phyloP scores from a whole-genome alignment of 2,329 filamentous ascomycete species.

The Nigrospora osmanthi region DNA sequence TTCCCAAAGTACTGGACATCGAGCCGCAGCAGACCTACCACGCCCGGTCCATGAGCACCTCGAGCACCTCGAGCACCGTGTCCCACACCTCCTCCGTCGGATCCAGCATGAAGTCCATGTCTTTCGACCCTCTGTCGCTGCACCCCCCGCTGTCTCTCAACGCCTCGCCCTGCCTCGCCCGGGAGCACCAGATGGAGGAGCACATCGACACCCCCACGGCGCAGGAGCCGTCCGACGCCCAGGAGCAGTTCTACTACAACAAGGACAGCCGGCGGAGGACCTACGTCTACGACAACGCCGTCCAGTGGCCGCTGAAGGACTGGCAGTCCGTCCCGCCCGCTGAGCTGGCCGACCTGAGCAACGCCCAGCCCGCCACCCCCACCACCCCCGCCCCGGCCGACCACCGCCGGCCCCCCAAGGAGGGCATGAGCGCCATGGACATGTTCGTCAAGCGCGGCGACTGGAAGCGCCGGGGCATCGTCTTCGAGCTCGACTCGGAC shows the following conservation, averaged over 20 bases:
- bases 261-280: conserved; percentile 10
- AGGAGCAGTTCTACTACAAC: conserved; percentile 10
- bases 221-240: neutral
- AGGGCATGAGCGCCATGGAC: conserved; percentile 17
- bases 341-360: conserved; percentile 5
- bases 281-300: conserved; percentile 19
- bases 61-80: conserved; percentile 18
- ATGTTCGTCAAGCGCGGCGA: conserved; percentile 21
- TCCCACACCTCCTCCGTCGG: conserved; percentile 15
- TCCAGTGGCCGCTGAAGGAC: conserved; percentile 24
- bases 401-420: conserved; percentile 15
- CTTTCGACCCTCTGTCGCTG: conserved; percentile 20
- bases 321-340: conserved; percentile 20
- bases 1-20: neutral
- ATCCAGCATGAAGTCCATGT: conserved; percentile 7
- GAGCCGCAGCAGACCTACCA: conserved; percentile 10
- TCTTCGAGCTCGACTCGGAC: conserved; percentile 18
- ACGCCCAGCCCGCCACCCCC: conserved; percentile 7
- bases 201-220: conserved; percentile 9
- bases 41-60: conserved; percentile 6
- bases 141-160: conserved; percentile 22
- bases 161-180: conserved; percentile 17
- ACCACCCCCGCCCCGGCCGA: conserved; percentile 3
- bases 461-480: conserved; percentile 24
- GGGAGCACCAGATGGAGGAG: conserved; percentile 14